Conservation (phyloP, 2,329 filamentous ascomycete species). For the Bipolaris sorokiniana region DNA sequence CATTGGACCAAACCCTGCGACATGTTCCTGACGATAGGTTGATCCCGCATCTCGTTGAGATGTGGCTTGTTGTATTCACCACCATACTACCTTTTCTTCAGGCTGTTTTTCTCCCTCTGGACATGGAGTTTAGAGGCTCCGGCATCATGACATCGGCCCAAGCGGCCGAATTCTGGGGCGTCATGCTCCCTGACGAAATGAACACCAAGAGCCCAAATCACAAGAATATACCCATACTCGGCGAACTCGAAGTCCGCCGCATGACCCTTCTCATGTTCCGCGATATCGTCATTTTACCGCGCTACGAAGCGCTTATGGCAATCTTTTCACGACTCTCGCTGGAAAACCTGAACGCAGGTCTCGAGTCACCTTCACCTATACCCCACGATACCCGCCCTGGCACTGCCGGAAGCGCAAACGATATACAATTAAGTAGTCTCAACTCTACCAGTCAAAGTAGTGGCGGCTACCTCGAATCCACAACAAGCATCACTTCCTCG, state of each 20-base stretch:
- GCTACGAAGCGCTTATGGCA: constrained; percentile 85
- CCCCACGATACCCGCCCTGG: constrained; percentile 37
- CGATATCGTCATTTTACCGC: constrained; percentile 84
- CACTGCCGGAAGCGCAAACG: constrained; percentile 38
- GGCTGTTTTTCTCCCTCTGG: constrained; percentile 89
- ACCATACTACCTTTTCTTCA: constrained; percentile 91
- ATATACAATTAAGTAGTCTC: constrained; percentile 68
- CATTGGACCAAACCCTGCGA: constrained; percentile 81
- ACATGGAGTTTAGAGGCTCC: constrained; percentile 87
- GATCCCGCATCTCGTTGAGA: constrained; percentile 87
- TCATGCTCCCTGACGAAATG: constrained; percentile 59
- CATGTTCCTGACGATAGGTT: constrained; percentile 82
- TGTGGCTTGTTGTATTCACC: constrained; percentile 94
- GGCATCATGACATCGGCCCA: constrained; percentile 81
- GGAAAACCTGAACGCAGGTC: constrained; percentile 67
- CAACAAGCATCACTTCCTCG: constrained; percentile 60
- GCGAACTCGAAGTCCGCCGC: constrained; percentile 80
- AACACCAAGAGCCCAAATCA: constrained; percentile 54
- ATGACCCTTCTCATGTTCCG: constrained; percentile 88
- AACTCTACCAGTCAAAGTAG: constrained; percentile 69
- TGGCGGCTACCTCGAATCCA: constrained; percentile 75
- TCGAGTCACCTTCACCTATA: constrained; percentile 45
- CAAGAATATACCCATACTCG: constrained; percentile 53
- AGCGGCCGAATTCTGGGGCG: constrained; percentile 89
- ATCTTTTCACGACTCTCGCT: constrained; percentile 90